Evolutionary conservation across 768 basidiomycete species (phyloP).

Genomic region (Tylopilus sp.): DNA sequence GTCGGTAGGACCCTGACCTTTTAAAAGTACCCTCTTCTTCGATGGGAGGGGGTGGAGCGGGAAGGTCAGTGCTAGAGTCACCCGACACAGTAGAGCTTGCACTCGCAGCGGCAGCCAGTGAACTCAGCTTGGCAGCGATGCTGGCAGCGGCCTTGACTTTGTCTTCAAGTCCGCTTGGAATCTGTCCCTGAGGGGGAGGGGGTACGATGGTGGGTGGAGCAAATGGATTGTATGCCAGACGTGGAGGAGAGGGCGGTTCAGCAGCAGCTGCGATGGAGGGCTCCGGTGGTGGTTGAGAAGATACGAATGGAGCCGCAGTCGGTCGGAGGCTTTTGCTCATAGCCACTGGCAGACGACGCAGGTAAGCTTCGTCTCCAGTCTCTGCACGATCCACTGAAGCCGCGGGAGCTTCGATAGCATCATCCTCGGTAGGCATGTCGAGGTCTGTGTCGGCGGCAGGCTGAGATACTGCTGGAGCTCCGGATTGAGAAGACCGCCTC

Average conservation of each 20-base stretch:
- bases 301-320: conserved; percentile 27
- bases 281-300: conserved; percentile 21
- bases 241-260: conserved; percentile 43
- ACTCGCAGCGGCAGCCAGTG: conserved; percentile 40
- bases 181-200: conserved; percentile 52
- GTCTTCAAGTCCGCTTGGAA: conserved; percentile 52
- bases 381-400: conserved; percentile 27
- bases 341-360: conserved; percentile 56
- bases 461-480: conserved; percentile 24
- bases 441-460: conserved; percentile 18
- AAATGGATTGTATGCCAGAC: conserved; percentile 67
- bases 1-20: conserved; percentile 8
- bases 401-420: conserved; percentile 1
- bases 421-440: conserved; percentile 5
- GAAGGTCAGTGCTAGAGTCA: conserved; percentile 23
- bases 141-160: conserved; percentile 75
- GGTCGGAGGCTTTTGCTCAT: conserved; percentile 44
- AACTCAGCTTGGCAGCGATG: conserved; percentile 71
- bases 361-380: conserved; percentile 68
- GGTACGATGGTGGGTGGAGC: conserved; percentile 59
- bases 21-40: conserved; percentile 29
- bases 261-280: conserved; percentile 14
- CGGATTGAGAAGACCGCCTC: conserved; percentile 15
- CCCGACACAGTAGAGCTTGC: conserved; percentile 24
- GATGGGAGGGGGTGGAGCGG: conserved; percentile 26